Conservation (phyloP, 352 stramenopile genomes). For the Phytophthora rubi region DNA sequence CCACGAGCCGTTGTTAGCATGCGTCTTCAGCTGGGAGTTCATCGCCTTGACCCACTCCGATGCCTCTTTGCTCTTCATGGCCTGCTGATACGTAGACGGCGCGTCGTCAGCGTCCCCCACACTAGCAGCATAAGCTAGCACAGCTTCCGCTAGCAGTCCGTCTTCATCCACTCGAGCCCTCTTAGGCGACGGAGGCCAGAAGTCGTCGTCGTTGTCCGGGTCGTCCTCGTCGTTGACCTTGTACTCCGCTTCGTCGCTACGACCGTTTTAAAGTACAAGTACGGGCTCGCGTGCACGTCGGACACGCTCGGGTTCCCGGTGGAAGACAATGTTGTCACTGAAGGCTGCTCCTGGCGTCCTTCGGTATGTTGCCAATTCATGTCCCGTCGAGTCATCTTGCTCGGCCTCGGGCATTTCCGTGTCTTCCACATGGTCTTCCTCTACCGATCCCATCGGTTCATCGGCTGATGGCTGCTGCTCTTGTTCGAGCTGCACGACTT, state of each 20-base stretch:
- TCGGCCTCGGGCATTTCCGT: constrained; percentile 5
- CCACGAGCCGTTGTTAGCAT: constrained; percentile 10
- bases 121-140: constrained; percentile 5
- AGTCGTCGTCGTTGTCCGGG: constrained; percentile 4
- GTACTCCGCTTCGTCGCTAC: background rate
- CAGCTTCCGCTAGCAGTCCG: background rate
- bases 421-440: background rate
- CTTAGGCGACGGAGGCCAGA: constrained; percentile 8
- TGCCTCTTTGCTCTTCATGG: background rate
- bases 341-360: no score
- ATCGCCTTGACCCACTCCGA: constrained; percentile 14
- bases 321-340: constrained; percentile 10
- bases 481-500: constrained; percentile 5
- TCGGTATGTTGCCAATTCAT: constrained; percentile 10
- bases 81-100: background rate
- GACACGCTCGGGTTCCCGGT: background rate
- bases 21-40: constrained; percentile 8
- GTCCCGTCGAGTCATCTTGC: background rate
- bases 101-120: constrained; percentile 2
- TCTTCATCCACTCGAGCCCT: constrained; percentile 6
- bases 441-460: background rate
- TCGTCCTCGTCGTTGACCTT: constrained; percentile 1
- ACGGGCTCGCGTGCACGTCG: background rate
- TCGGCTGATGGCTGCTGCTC: background rate
- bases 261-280: constrained; percentile 1